phyloP scores from a whole-genome alignment of 164 flowering plant species.

The Platanus orientalis region DNA sequence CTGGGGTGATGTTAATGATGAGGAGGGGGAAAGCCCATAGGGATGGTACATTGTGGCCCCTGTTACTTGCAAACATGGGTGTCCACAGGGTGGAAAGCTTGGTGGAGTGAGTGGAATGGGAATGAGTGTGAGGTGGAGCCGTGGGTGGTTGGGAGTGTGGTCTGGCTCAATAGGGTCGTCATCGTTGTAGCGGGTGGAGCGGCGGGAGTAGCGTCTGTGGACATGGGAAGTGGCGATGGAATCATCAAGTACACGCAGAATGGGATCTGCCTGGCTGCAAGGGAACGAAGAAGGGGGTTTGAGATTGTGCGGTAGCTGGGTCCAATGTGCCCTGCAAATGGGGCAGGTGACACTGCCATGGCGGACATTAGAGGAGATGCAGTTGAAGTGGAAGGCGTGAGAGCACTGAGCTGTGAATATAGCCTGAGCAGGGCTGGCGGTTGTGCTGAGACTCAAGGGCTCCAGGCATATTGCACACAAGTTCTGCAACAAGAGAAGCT shows the following conservation, averaged over 20 bases:
- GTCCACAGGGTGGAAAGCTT: conserved; percentile 6
- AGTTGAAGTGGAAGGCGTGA: conserved; percentile 82
- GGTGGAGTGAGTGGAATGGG: conserved; percentile 29
- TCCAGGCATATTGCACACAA: conserved; percentile 84
- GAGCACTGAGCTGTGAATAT: conserved; percentile 90
- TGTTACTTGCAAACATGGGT: conserved; percentile 12
- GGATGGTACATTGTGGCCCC: conserved; percentile 8
- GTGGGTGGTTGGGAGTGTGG: conserved; percentile 30
- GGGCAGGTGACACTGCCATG: not conserved
- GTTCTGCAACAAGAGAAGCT: conserved; percentile 65
- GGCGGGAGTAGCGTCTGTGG: conserved; percentile 78
- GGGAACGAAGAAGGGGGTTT: conserved; percentile 31
- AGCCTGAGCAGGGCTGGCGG: conserved; percentile 54
- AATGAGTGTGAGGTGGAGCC: conserved; percentile 46
- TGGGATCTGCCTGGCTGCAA: conserved; percentile 52
- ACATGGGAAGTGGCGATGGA: conserved; percentile 80
- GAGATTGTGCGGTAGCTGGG: conserved; percentile 71
- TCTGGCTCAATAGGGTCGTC: conserved; percentile 74
- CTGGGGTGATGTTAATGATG: conserved; percentile 17
- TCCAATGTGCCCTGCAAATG: conserved; percentile 47
- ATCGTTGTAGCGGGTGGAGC: conserved; percentile 64
- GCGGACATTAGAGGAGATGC: conserved; percentile 78
- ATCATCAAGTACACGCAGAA: conserved; percentile 77
- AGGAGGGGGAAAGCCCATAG: too few relatives aligned
- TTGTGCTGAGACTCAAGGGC: conserved; percentile 44